A percentile compares a stretch with the other conserved stretches of the same genome.
Conservation (phyloP, 164 flowering plant genomes). For the Berberis thunbergii region DNA sequence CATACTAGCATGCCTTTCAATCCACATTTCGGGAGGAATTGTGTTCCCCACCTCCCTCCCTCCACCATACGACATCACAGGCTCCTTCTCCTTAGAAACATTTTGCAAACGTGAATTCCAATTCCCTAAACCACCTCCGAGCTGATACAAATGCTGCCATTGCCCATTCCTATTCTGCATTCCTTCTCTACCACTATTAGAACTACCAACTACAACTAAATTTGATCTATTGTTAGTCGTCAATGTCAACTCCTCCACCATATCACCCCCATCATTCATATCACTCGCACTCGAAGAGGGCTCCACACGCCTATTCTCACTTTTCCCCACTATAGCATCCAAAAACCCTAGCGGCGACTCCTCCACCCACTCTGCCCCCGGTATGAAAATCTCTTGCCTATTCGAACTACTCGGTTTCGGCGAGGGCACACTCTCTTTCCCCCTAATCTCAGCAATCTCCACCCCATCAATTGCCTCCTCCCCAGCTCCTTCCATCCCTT, state of each 20-base stretch:
- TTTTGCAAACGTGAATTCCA: conserved; percentile 20
- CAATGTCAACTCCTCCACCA: conserved; percentile 63
- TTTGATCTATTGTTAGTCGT: conserved; percentile 27
- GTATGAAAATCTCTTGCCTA: conserved; percentile 20
- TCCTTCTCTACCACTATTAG: conserved; percentile 23
- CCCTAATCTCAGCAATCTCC: conserved; percentile 22
- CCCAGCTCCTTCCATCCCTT: conserved; percentile 23
- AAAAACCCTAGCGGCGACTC: conserved; percentile 25
- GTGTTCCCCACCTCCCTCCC: neutral
- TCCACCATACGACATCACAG: neutral
- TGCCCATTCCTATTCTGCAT: conserved; percentile 25
- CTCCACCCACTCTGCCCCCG: conserved; percentile 25
- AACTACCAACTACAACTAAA: conserved; percentile 30
- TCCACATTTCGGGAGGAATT: neutral
- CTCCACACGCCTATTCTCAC: conserved; percentile 21
- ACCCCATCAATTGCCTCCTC: conserved; percentile 26
- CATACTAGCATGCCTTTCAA: neutral
- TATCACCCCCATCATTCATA: conserved; percentile 28
- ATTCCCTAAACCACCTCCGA: conserved; percentile 38
- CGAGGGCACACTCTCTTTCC: conserved; percentile 25
- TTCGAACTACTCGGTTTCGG: too few species aligned
- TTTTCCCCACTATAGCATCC: conserved; percentile 32
- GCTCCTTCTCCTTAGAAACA: conserved; percentile 20
- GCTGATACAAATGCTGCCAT: conserved; percentile 43
- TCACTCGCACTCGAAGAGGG: conserved; percentile 19